Conservation (phyloP, 2,329 filamentous ascomycete species). For the Curvularia verruculosa region DNA sequence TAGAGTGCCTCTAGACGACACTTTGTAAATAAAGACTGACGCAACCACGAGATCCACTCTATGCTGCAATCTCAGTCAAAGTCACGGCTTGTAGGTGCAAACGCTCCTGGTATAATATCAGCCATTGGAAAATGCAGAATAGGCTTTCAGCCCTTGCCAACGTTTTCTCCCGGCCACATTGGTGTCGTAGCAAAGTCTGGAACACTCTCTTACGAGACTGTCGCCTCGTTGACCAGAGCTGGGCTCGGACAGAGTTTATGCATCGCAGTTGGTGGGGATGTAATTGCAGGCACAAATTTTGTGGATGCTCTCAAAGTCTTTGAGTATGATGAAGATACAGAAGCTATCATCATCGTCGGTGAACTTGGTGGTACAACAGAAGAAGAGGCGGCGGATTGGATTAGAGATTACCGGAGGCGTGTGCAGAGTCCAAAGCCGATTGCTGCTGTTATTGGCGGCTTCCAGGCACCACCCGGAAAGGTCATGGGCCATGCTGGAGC, state of each 20-base stretch:
- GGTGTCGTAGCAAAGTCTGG: slow-evolving; percentile 82
- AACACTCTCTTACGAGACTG: slow-evolving; percentile 80
- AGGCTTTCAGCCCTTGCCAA: slow-evolving; percentile 78
- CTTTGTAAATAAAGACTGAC: slow-evolving; percentile 3
- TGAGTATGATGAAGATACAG: slow-evolving; percentile 68
- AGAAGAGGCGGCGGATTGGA: slow-evolving; percentile 75
- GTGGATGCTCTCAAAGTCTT: slow-evolving; percentile 72
- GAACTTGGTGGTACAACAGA: slow-evolving; percentile 75
- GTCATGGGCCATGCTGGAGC: slow-evolving; percentile 84
- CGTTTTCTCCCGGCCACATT: slow-evolving; percentile 71
- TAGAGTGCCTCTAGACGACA: neutral
- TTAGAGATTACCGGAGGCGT: slow-evolving; percentile 66
- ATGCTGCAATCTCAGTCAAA: slow-evolving; percentile 74
- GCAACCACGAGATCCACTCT: slow-evolving; percentile 65
- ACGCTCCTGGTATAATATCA: slow-evolving; percentile 80
- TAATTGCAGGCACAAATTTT: slow-evolving; percentile 75
- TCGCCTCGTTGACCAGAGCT: slow-evolving; percentile 74
- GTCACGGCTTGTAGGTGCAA: slow-evolving; percentile 78
- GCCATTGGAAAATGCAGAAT: slow-evolving; percentile 72
- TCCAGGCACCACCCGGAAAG: slow-evolving; percentile 65
- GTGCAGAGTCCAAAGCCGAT: slow-evolving; percentile 73
- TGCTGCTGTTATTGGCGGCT: slow-evolving; percentile 71
- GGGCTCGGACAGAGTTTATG: slow-evolving; percentile 78
- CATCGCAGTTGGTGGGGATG: slow-evolving; percentile 78
- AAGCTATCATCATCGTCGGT: slow-evolving; percentile 74